These are phyloP conservation scores for Vaccinium myrtillus DNA, from an alignment of 148 eudicot genomes.

Conservation along the genomic window DNA sequence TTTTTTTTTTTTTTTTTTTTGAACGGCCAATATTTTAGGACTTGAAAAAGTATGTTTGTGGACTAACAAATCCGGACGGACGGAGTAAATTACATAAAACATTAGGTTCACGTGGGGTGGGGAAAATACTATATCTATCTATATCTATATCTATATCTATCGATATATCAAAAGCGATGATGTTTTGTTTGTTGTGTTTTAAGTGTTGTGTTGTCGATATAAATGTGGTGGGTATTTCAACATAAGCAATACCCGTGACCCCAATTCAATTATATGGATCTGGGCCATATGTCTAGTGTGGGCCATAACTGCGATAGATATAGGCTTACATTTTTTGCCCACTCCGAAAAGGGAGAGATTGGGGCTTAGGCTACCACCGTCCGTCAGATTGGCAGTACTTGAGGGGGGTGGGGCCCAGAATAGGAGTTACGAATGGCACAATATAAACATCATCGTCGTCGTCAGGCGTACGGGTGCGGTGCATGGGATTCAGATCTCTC, in stretches of 20 bases:
- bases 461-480: neutral
- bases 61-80: too few species aligned
- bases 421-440: neutral
- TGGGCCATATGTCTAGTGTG: slow-evolving; percentile 31
- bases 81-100: neutral
- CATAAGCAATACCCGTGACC: slow-evolving; percentile 35
- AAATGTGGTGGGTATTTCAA: neutral
- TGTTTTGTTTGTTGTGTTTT: neutral
- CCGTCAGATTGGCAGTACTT: neutral
- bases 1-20: too few species aligned
- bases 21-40: too few species aligned
- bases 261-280: slow-evolving; percentile 31
- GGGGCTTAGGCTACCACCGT: slow-evolving; percentile 7
- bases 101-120: slow-evolving; percentile 11
- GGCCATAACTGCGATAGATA: slow-evolving; percentile 21
- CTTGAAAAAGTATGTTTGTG: too few species aligned
- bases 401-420: neutral
- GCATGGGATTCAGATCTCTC: slow-evolving; percentile 1
- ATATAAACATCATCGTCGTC: neutral
- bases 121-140: slow-evolving; percentile 9
- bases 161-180: neutral
- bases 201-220: neutral
- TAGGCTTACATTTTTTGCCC: slow-evolving; percentile 25
- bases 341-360: slow-evolving; percentile 20
- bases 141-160: neutral